Percentiles rank a stretch among this genome's conserved stretches.
Evolutionary conservation across 139 green algal species (phyloP).

Genomic region (Chlamydomonas asymmetrica): DNA sequence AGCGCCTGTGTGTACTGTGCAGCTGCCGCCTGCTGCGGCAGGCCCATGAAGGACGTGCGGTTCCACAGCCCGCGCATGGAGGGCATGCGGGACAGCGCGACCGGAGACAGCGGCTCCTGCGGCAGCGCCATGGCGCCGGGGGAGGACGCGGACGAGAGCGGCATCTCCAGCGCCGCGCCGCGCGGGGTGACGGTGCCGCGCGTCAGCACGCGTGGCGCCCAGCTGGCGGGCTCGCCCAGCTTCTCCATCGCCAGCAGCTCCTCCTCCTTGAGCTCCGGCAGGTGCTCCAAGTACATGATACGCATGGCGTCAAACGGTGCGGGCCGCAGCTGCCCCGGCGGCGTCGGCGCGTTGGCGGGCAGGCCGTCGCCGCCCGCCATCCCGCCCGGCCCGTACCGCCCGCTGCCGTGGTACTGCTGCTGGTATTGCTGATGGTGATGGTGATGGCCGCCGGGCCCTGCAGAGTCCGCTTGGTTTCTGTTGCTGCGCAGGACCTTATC

Average conservation of each 20-base stretch:
- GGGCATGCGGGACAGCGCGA: neutral
- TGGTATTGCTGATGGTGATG: no score
- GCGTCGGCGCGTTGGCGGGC: constrained; percentile 4
- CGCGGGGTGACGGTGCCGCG: neutral
- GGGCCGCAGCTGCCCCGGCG: constrained; percentile 35
- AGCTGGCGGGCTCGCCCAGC: constrained; percentile 19
- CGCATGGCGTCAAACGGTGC: constrained; percentile 48
- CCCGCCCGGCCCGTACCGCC: neutral
- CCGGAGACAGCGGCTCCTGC: neutral
- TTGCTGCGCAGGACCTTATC: constrained; percentile 7
- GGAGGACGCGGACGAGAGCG: neutral
- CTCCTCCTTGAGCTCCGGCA: constrained; percentile 39
- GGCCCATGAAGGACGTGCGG: neutral
- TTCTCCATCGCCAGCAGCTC: constrained; percentile 33
- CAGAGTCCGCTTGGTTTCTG: neutral
- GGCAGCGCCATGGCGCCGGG: neutral
- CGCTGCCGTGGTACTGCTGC: neutral
- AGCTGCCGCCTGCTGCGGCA: no score
- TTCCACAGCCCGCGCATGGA: constrained; percentile 4
- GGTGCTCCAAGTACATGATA: constrained; percentile 49
- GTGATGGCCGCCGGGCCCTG: no score
- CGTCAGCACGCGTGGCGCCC: constrained; percentile 26
- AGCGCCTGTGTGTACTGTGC: no score
- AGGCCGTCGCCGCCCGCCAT: neutral
- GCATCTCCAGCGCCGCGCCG: neutral